Conservation (phyloP, 1,284 basidiomycete species). For the Microbotryum violaceum region DNA sequence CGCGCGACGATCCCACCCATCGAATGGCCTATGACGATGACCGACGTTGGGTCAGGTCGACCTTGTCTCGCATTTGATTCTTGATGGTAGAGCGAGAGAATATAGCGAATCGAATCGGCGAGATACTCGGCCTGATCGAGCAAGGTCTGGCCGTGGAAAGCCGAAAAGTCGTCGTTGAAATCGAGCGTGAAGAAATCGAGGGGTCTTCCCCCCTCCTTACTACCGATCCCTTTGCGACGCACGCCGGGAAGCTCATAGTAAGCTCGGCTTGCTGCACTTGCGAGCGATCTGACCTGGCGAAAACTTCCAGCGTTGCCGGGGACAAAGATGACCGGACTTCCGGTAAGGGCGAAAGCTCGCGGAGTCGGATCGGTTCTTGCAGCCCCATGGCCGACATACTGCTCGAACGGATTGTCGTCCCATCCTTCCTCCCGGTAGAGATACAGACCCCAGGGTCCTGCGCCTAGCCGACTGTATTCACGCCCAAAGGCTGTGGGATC, state of each 20-base stretch:
- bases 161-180: conserved; percentile 95
- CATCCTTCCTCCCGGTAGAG: conserved; percentile 86
- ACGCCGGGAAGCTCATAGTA: conserved; percentile 55
- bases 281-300: conserved; percentile 88
- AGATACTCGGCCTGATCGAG: conserved; percentile 74
- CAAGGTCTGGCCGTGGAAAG: conserved; percentile 85
- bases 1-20: conserved; percentile 96
- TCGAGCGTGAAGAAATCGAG: conserved; percentile 87
- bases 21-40: conserved; percentile 84
- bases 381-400: neutral
- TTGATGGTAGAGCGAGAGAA: conserved; percentile 62
- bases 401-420: conserved; percentile 48
- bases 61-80: conserved; percentile 1
- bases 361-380: neutral
- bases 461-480: conserved; percentile 24
- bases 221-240: conserved; percentile 44
- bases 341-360: conserved; percentile 44
- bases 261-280: conserved; percentile 76
- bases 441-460: conserved; percentile 48
- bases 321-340: conserved; percentile 83
- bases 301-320: conserved; percentile 96
- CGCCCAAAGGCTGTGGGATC: conserved; percentile 9
- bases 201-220: conserved; percentile 42
- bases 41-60: conserved; percentile 37
- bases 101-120: conserved; percentile 61